phyloP scores from a whole-genome alignment of 225 moss, liverwort and hornwort species.

The Neckera pumila region DNA sequence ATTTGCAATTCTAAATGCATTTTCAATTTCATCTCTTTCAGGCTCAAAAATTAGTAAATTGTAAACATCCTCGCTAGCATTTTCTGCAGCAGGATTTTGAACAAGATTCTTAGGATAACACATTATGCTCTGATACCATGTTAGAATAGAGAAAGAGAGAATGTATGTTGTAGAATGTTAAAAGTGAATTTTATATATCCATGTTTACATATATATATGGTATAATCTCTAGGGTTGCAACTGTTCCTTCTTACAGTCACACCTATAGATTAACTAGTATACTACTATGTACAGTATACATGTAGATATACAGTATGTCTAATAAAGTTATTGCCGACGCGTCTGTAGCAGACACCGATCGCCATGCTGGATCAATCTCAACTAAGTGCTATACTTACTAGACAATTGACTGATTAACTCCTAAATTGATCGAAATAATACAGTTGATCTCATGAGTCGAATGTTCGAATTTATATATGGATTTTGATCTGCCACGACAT shows the following conservation, averaged over 20 bases:
- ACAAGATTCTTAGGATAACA: neutral
- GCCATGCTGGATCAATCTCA: neutral
- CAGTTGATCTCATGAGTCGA: neutral
- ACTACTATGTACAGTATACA: too few relatives aligned
- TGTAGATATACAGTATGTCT: too few relatives aligned
- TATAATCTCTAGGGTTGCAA: too few relatives aligned
- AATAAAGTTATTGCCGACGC: neutral
- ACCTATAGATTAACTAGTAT: too few relatives aligned
- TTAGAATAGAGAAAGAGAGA: too few relatives aligned
- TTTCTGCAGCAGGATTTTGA: neutral
- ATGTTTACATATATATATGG: too few relatives aligned
- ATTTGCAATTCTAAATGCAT: neutral
- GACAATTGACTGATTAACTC: neutral
- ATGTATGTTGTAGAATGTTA: too few relatives aligned
- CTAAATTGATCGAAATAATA: neutral
- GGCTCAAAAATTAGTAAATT: neutral
- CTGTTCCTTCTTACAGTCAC: too few relatives aligned
- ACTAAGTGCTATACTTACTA: neutral
- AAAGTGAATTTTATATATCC: too few relatives aligned
- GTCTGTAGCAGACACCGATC: slow-evolving; percentile 14
- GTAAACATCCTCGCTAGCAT: neutral
- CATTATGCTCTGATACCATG: neutral
- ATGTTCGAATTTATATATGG: neutral
- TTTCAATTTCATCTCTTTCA: neutral
- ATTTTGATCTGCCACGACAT: too few relatives aligned